Percentiles rank a stretch among this genome's conserved stretches.
phyloP scores from a whole-genome alignment of 305 asterid genomes.

The Lippia alba region DNA sequence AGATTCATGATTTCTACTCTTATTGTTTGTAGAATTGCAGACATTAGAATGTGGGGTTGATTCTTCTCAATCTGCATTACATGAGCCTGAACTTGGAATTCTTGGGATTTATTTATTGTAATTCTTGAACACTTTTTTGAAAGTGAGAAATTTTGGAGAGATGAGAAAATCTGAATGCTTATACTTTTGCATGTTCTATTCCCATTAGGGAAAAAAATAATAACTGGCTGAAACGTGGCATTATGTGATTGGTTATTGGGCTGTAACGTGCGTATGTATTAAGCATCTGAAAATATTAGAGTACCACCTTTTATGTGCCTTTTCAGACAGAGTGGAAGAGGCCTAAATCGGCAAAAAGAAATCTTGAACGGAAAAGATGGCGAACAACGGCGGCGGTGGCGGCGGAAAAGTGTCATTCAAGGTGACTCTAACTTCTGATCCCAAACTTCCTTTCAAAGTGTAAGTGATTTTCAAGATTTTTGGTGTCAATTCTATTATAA shows the following conservation, averaged over 20 bases:
- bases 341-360: background rate
- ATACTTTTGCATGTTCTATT: too few species aligned
- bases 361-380: conserved; percentile 45
- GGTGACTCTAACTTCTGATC: conserved; percentile 93
- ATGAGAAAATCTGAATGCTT: too few species aligned
- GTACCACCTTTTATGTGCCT: background rate
- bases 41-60: too few species aligned
- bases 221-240: conserved; percentile 26
- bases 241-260: conserved; percentile 33
- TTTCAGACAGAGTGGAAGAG: background rate
- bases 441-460: conserved; percentile 97
- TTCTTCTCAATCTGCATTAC: too few species aligned
- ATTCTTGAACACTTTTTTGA: too few species aligned
- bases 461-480: conserved; percentile 37
- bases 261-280: background rate
- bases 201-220: too few species aligned
- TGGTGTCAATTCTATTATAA: background rate
- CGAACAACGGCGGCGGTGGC: conserved; percentile 61
- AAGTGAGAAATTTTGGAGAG: too few species aligned
- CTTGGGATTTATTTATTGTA: too few species aligned
- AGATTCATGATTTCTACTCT: conserved; percentile 6
- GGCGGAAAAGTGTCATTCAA: conserved; percentile 97
- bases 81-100: too few species aligned
- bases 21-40: too few species aligned
- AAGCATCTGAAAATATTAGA: background rate